Base-by-base conservation (phyloP, 2,329 filamentous ascomycete species). In the Monosporascus sp. region DNA sequence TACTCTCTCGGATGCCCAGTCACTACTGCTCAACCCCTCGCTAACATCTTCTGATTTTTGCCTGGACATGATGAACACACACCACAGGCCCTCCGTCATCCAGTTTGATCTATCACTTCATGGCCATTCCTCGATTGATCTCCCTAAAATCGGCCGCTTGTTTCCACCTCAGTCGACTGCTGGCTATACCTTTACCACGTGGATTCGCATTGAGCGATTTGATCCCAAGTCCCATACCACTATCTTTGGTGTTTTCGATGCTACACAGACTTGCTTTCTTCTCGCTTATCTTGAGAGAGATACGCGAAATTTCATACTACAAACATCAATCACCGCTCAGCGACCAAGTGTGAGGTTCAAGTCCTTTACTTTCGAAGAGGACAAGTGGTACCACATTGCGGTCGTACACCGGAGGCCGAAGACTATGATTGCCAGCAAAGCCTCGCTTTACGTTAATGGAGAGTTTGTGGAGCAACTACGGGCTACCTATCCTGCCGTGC, bases 311-410 rank as follows among this genome's bases (percentile, higher is more conserved):
- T 88, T 99, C 60, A 99, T 99, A 60, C 76, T 99, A 6, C 94
- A 99, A 72, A 97, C 95, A 7, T 97, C 94, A 18, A 88, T 97
- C 55, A 89, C 85, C 50, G 91, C 91, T 8, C 79, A 84, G 50
- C 84, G 88, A 54, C 93, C 94, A 3, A 97, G 93, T 69, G 89
- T 99, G 47, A 84, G 94, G 52, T 99, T 99, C 77, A 96, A 94
- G 68, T 88, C 88, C 2, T 82, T 86, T 11, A 75, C 79, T 1
- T 97, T 99, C 65, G 76, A 85, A 61, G 80, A 88, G 57, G 82
- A 84, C 51, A 80, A 76, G 61, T 99, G 94, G 94, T 99, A 99
- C 69, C 94, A 99, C 69, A 83, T 99, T 62, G 90, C 87, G 44
- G 74, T 99, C 56, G 89, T 94, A 24, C 94, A 99, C 70, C 85